These are phyloP conservation scores for Grammothele lineata DNA, from an alignment of 768 basidiomycete species.

Conservation along the genomic window DNA sequence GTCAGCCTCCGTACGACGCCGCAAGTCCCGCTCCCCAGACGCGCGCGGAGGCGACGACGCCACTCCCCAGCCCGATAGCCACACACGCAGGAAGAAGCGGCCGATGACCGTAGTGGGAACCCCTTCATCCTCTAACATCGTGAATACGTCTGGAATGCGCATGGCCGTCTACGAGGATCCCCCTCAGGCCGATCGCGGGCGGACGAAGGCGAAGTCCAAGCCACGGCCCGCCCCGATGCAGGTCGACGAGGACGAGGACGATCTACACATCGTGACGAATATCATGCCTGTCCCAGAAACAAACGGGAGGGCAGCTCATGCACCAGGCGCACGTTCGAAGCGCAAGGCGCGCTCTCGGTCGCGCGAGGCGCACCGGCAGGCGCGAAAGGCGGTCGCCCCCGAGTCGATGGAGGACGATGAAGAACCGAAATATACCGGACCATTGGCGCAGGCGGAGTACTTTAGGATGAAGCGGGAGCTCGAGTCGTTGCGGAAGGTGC, in stretches of 20 bases:
- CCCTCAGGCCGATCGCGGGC: constrained; percentile 8
- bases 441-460: constrained; percentile 17
- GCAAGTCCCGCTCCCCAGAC: constrained; percentile 34
- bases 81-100: constrained; percentile 30
- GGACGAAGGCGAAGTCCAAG: constrained; percentile 10
- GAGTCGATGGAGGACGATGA: constrained; percentile 27
- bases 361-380: constrained; percentile 25
- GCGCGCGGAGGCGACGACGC: constrained; percentile 18
- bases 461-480: constrained; percentile 22
- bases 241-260: constrained; percentile 10
- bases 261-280: constrained; percentile 7
- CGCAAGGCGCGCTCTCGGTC: constrained; percentile 32
- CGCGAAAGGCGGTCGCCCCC: constrained; percentile 23
- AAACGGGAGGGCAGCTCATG: too few species aligned
- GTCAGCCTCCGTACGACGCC: constrained; percentile 19
- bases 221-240: constrained; percentile 3
- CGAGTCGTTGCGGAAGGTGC: constrained; percentile 22
- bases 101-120: constrained; percentile 2
- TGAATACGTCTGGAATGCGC: not conserved
- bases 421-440: constrained; percentile 13
- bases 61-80: constrained; percentile 18
- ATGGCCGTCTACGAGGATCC: constrained; percentile 3
- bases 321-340: too few species aligned
- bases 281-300: constrained; percentile 24
- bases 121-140: not conserved